phyloP scores from a whole-genome alignment of 805 yeast genomes.

The Kazachstania kunashirensis region DNA sequence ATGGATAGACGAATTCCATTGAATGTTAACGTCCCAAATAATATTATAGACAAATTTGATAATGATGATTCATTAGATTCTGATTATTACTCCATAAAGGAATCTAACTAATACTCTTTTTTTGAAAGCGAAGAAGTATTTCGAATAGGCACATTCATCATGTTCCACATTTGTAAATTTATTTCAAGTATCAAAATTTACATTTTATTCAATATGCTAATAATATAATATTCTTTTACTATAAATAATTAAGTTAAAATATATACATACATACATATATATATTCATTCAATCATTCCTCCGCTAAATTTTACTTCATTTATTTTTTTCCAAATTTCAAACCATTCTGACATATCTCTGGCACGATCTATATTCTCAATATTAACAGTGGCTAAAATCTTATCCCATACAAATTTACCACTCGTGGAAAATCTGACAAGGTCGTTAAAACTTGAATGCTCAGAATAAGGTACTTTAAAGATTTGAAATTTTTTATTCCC shows the following conservation, averaged over 20 bases:
- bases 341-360: slow-evolving; percentile 30
- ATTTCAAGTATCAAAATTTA: no score
- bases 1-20: slow-evolving; percentile 27
- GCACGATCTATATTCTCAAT: slow-evolving; percentile 22
- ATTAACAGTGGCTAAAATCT: slow-evolving; percentile 75
- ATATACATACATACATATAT: background rate
- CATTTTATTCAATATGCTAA: no score
- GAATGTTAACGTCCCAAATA: slow-evolving; percentile 17
- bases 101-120: no score
- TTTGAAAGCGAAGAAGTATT: no score
- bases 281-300: background rate
- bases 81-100: slow-evolving; percentile 5
- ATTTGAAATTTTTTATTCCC: slow-evolving; percentile 32
- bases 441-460: slow-evolving; percentile 85
- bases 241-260: no score
- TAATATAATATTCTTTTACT: no score
- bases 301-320: background rate
- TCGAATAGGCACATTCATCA: no score
- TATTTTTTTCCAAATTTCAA: slow-evolving; percentile 25
- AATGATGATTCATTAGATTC: slow-evolving; percentile 7
- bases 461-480: slow-evolving; percentile 77
- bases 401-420: slow-evolving; percentile 33
- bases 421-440: slow-evolving; percentile 53
- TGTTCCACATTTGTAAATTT: no score
- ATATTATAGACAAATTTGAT: slow-evolving; percentile 12